These are phyloP conservation scores for Viridothelium virens DNA, from an alignment of 495 filamentous ascomycete genomes.

Conservation along the genomic window DNA sequence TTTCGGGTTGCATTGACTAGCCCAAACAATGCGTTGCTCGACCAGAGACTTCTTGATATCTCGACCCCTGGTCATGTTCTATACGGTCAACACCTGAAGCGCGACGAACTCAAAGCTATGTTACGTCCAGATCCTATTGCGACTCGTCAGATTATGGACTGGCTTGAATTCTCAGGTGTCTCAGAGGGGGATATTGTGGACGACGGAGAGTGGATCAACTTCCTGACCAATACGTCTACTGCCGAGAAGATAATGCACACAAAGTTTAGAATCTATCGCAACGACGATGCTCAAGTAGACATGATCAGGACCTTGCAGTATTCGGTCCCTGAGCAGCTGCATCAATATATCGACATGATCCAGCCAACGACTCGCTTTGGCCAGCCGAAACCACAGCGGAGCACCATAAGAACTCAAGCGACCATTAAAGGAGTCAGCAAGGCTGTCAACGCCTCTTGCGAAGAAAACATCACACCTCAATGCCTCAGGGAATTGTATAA, in stretches of 20 bases:
- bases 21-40: slow-evolving; percentile 47
- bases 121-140: slow-evolving; percentile 26
- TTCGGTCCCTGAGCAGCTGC: slow-evolving; percentile 52
- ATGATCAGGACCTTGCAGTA: slow-evolving; percentile 52
- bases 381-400: slow-evolving; percentile 32
- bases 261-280: slow-evolving; percentile 29
- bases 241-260: slow-evolving; percentile 34
- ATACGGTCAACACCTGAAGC: slow-evolving; percentile 59
- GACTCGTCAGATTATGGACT: slow-evolving; percentile 24
- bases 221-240: slow-evolving; percentile 27
- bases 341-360: slow-evolving; percentile 48
- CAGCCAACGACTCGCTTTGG: slow-evolving; percentile 55
- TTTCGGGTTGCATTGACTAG: slow-evolving; percentile 36
- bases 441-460: slow-evolving; percentile 39
- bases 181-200: slow-evolving; percentile 23
- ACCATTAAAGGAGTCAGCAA: slow-evolving; percentile 14
- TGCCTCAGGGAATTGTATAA: slow-evolving; percentile 58
- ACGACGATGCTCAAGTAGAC: slow-evolving; percentile 15
- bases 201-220: slow-evolving; percentile 34
- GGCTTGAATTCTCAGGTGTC: slow-evolving; percentile 29
- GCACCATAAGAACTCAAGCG: slow-evolving; percentile 21
- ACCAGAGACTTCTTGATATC: slow-evolving; percentile 53
- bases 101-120: slow-evolving; percentile 38
- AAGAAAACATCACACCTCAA: slow-evolving; percentile 46
- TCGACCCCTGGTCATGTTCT: slow-evolving; percentile 52